Percentiles rank a stretch among this genome's conserved stretches.
Evolutionary conservation across 176 grass and related monocot genomes (phyloP).

Genomic region (sorghum (Sorghum bicolor)): Sorghum_bicolor_NCBIv3 NC_012870.2:80852501-80853000

Average conservation of each 20-base stretch:
- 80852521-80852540: neutral
- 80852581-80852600: neutral
- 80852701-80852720: conserved; percentile 12
- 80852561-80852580: neutral
- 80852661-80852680: neutral
- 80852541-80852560: neutral
- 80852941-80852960: conserved; percentile 29
- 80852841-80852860: conserved; percentile 65
- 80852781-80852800: conserved; percentile 25
- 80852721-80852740: conserved; percentile 23
- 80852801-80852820: conserved; percentile 59
- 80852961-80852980: conserved; percentile 39
- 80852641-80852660: conserved; percentile 1
- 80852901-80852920: conserved; percentile 59
- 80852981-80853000: conserved; percentile 24
- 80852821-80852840: conserved; percentile 72
- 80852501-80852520: neutral
- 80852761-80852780: conserved; percentile 2
- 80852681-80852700: neutral
- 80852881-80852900: conserved; percentile 89
- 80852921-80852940: conserved; percentile 42
- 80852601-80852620: neutral
- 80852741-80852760: neutral
- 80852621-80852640: neutral
- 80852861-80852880: conserved; percentile 92